Percentiles rank a stretch among this genome's conserved stretches.
These are phyloP conservation scores for Rhododendron molle DNA, from an alignment of 148 eudicot species.

Conservation along the genomic window DNA sequence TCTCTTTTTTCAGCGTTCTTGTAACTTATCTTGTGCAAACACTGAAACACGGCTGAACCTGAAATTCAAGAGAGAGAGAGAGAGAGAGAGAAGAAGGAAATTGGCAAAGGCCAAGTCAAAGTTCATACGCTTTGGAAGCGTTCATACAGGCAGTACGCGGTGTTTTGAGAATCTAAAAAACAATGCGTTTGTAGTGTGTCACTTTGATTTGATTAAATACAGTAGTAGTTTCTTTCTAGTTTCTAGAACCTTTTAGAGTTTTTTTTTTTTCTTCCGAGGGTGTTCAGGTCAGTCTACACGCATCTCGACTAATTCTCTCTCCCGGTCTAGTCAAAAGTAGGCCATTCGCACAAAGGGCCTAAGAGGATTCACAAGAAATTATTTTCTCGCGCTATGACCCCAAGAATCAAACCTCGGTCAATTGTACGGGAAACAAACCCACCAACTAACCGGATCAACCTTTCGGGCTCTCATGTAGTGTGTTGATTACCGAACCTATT, in stretches of 20 bases:
- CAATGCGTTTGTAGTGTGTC: not conserved
- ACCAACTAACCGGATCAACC: not conserved
- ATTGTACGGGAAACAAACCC: too few species aligned
- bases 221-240: not conserved
- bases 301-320: too few species aligned
- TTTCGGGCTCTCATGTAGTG: too few species aligned
- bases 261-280: not conserved
- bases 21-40: not conserved
- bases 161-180: not conserved
- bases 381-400: not conserved
- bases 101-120: not conserved
- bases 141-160: not conserved
- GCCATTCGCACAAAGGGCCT: too few species aligned
- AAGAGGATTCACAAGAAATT: too few species aligned
- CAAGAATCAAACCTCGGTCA: too few species aligned
- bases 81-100: not conserved
- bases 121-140: not conserved
- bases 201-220: not conserved
- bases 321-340: too few species aligned
- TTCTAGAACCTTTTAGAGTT: not conserved
- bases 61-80: not conserved
- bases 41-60: not conserved
- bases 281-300: too few species aligned
- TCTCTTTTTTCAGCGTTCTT: not conserved
- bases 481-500: not conserved